Evolutionary conservation across 163 green algal genomes (phyloP).

Genomic region (Scenedesmus sp.): DNA sequence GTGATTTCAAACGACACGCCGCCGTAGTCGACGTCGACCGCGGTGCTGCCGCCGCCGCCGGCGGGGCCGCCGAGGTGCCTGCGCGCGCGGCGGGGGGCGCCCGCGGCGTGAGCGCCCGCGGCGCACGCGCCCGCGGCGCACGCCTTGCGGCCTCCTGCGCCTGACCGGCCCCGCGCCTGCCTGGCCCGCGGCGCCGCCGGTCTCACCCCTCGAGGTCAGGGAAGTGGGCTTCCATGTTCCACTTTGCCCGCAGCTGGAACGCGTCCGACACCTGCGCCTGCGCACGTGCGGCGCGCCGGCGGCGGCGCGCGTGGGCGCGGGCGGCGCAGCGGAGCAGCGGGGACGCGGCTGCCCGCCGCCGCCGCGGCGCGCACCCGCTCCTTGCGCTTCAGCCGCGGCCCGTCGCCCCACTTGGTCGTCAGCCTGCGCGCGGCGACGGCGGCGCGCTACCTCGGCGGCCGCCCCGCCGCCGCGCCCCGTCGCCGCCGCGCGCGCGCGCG

Average conservation of each 20-base stretch:
- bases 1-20: constrained; percentile 57
- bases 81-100: not conserved
- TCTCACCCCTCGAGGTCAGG: constrained; percentile 63
- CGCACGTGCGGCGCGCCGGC: no score
- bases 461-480: no score
- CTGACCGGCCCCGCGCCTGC: not conserved
- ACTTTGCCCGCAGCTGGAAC: constrained; percentile 53
- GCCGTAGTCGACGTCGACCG: constrained; percentile 65
- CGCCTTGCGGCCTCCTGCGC: no score
- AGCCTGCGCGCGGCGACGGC: no score
- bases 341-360: not conserved
- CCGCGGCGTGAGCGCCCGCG: no score
- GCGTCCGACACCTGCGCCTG: constrained; percentile 50
- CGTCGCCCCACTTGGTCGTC: constrained; percentile 67
- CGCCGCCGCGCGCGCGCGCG: no score
- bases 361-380: constrained; percentile 44
- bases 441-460: no score
- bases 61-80: constrained; percentile 54
- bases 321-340: not conserved
- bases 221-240: constrained; percentile 63
- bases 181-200: not conserved
- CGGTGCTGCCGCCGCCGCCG: constrained; percentile 22
- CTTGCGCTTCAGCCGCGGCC: constrained; percentile 57
- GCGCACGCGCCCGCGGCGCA: no score
- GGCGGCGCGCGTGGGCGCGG: no score